Evolutionary conservation across 768 basidiomycete genomes (phyloP).

Genomic region (Hysterangium stoloniferum): DNA sequence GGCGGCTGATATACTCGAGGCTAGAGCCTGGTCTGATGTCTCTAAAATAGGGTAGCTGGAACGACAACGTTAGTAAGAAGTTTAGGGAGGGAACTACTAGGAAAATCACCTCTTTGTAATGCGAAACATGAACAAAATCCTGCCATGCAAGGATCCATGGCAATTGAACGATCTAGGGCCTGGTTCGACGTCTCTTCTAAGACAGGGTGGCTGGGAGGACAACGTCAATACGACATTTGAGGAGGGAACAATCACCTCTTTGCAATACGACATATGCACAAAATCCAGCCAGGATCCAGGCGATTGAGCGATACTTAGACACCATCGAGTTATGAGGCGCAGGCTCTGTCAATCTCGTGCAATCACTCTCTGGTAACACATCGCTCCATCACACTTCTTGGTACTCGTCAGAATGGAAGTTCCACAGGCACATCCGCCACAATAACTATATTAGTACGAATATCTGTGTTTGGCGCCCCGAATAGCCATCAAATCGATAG

Average conservation of each 20-base stretch:
- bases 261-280: too few species aligned
- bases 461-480: constrained; percentile 7
- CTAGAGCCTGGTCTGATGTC: neutral
- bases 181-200: too few species aligned
- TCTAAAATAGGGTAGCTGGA: neutral
- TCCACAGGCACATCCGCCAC: constrained; percentile 24
- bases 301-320: too few species aligned
- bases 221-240: too few species aligned
- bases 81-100: neutral
- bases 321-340: constrained; percentile 17
- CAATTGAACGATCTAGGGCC: constrained; percentile 30
- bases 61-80: neutral
- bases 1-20: constrained; percentile 2
- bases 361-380: neutral
- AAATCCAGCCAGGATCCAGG: too few species aligned
- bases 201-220: too few species aligned
- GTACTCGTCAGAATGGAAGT: constrained; percentile 8
- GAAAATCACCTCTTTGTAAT: constrained; percentile 13
- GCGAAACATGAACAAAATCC: constrained; percentile 28
- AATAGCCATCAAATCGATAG: constrained; percentile 29
- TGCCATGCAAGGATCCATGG: constrained; percentile 31
- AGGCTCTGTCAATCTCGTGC: neutral
- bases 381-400: constrained; percentile 2
- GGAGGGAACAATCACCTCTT: too few species aligned
- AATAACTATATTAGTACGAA: constrained; percentile 13